phyloP scores from a whole-genome alignment of 768 basidiomycete genomes.

The Leucosporidium creatinivorum region DNA sequence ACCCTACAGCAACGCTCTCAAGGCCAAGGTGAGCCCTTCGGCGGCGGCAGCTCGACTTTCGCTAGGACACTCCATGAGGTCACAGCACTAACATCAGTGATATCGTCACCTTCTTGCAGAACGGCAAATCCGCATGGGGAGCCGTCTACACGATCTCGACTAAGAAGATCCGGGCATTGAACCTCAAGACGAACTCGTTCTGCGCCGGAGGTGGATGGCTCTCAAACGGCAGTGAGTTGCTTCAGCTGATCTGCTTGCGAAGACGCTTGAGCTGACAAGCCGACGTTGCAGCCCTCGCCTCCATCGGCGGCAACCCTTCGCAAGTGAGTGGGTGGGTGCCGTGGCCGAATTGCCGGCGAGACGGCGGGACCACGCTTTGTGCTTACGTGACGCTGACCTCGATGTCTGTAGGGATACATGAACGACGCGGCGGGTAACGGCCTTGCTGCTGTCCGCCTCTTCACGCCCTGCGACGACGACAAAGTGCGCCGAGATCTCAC shows the following conservation, averaged over 20 bases:
- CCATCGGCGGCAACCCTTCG: no score
- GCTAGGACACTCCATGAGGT: no score
- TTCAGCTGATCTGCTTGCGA: background rate
- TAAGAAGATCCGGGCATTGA: conserved; percentile 49
- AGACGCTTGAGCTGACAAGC: conserved; percentile 45
- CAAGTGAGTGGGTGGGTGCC: no score
- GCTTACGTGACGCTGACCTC: no score
- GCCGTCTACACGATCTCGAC: conserved; percentile 25
- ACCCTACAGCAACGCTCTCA: no score
- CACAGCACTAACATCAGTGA: no score
- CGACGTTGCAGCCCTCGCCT: conserved; percentile 42
- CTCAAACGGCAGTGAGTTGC: background rate
- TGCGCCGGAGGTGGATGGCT: conserved; percentile 39
- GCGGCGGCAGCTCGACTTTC: no score
- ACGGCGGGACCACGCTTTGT: no score
- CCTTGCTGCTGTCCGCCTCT: conserved; percentile 63
- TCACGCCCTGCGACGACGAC: conserved; percentile 48
- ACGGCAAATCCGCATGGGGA: conserved; percentile 29
- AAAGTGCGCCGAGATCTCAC: conserved; percentile 31
- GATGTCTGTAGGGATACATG: background rate
- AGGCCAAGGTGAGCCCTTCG: no score
- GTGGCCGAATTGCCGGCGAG: no score
- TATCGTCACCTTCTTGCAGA: background rate
- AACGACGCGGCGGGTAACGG: conserved; percentile 69
- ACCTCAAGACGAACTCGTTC: conserved; percentile 59